Evolutionary conservation across 2,329 filamentous ascomycete species (phyloP).

Genomic region (Colletotrichum plurivorum): DNA sequence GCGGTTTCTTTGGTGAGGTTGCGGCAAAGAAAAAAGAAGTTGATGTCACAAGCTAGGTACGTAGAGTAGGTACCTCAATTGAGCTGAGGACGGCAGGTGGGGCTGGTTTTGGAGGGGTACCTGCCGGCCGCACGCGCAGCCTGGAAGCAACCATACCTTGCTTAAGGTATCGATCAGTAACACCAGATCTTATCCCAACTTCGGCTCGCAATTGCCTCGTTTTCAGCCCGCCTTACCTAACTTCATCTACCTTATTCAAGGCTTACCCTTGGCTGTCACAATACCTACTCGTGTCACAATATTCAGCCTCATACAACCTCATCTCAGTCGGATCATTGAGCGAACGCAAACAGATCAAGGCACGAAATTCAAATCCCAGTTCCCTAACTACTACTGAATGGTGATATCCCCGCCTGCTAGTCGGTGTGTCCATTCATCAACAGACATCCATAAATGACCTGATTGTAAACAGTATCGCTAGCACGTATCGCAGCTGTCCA

Average conservation of each 20-base stretch:
- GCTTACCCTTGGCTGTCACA: too few species aligned
- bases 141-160: neutral
- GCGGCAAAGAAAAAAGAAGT: slow-evolving; percentile 14
- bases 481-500: slow-evolving; percentile 22
- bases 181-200: neutral
- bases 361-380: slow-evolving; percentile 26
- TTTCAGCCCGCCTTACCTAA: neutral
- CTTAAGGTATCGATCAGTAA: neutral
- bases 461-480: slow-evolving; percentile 34
- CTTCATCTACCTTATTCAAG: too few species aligned
- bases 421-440: slow-evolving; percentile 31
- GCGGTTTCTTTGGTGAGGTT: neutral
- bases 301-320: too few species aligned
- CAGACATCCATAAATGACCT: slow-evolving; percentile 28
- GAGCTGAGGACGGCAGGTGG: slow-evolving; percentile 30
- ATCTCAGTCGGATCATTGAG: neutral
- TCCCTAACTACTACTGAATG: slow-evolving; percentile 25
- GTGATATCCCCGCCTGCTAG: slow-evolving; percentile 22
- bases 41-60: slow-evolving; percentile 25
- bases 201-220: neutral
- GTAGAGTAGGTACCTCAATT: too few species aligned
- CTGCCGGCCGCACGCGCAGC: neutral
- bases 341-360: neutral
- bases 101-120: slow-evolving; percentile 22
- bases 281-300: too few species aligned